Conservation (phyloP, 2,329 filamentous ascomycete species). For the Neonectria ditissima region DNA sequence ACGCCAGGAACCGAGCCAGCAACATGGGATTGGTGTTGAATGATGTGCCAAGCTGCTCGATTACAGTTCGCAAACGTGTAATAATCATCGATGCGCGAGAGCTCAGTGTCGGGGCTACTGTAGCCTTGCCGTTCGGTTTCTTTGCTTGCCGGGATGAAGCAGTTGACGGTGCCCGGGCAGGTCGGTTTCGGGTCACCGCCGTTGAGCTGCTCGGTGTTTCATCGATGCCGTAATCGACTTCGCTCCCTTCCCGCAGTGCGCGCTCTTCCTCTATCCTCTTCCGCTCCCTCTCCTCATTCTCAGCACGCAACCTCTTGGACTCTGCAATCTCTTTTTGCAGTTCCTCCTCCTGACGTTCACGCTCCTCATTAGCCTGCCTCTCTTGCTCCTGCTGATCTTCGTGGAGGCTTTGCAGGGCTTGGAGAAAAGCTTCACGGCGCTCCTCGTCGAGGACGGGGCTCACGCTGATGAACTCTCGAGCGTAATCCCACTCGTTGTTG, state of each 20-base stretch:
- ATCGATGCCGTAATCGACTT: constrained; percentile 78
- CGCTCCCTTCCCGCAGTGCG: constrained; percentile 62
- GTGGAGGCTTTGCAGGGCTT: constrained; percentile 84
- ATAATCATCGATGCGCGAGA: constrained; percentile 66
- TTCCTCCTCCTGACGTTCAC: constrained; percentile 67
- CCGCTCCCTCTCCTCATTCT: constrained; percentile 69
- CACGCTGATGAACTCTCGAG: constrained; percentile 87
- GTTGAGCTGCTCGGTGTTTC: constrained; percentile 56
- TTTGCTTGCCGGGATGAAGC: constrained; percentile 49
- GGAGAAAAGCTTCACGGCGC: constrained; percentile 86
- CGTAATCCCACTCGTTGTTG: constrained; percentile 97
- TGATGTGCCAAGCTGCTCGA: constrained; percentile 63
- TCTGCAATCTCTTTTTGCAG: constrained; percentile 69
- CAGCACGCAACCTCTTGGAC: constrained; percentile 64
- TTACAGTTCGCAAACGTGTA: constrained; percentile 61
- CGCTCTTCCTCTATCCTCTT: constrained; percentile 67
- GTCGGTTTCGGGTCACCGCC: constrained; percentile 50
- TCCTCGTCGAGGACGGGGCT: constrained; percentile 93
- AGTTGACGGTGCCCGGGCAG: constrained; percentile 47
- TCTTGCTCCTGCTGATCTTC: constrained; percentile 85
- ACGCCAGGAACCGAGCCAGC: constrained; percentile 75
- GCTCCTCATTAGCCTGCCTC: constrained; percentile 71
- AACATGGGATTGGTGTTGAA: constrained; percentile 69
- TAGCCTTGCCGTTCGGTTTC: constrained; percentile 47
- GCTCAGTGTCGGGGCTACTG: constrained; percentile 53